Percentiles rank a stretch among this genome's conserved stretches.
These are phyloP conservation scores for Ilyonectria robusta DNA, from an alignment of 2,329 filamentous ascomycete genomes.

Conservation along the genomic window DNA sequence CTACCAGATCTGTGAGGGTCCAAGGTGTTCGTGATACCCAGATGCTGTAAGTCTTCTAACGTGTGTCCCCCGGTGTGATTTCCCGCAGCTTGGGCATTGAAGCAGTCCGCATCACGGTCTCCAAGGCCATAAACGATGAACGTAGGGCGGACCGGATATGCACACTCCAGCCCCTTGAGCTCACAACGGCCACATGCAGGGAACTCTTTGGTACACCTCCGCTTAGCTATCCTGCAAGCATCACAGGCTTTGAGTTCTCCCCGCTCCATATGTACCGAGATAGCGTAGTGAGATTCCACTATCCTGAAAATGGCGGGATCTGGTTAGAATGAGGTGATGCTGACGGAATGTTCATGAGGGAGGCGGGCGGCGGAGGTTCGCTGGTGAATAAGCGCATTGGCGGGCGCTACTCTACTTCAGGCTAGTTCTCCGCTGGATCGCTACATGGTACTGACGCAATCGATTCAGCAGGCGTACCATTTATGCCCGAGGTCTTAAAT, in stretches of 20 bases:
- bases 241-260: conserved; percentile 22
- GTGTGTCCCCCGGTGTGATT: background rate
- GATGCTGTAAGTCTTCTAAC: background rate
- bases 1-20: background rate
- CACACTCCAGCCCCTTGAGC: conserved; percentile 27
- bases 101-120: background rate
- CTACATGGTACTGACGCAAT: too few species aligned
- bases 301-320: background rate
- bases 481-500: too few species aligned
- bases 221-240: conserved; percentile 35
- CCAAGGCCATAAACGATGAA: conserved; percentile 33
- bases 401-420: too few species aligned
- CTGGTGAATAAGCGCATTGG: too few species aligned
- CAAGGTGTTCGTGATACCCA: background rate
- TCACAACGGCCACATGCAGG: conserved; percentile 31
- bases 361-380: background rate
- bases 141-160: conserved; percentile 34
- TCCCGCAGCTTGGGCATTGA: background rate
- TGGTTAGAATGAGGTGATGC: background rate
- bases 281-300: background rate
- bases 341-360: background rate
- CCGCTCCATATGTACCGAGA: background rate
- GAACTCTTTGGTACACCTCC: conserved; percentile 38
- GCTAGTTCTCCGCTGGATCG: too few species aligned
- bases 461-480: too few species aligned